Percentiles rank a stretch among this genome's conserved stretches.
These are phyloP conservation scores for Backusella australiensis DNA, from an alignment of 192 early-diverging fungal genomes.

Conservation along the genomic window DNA sequence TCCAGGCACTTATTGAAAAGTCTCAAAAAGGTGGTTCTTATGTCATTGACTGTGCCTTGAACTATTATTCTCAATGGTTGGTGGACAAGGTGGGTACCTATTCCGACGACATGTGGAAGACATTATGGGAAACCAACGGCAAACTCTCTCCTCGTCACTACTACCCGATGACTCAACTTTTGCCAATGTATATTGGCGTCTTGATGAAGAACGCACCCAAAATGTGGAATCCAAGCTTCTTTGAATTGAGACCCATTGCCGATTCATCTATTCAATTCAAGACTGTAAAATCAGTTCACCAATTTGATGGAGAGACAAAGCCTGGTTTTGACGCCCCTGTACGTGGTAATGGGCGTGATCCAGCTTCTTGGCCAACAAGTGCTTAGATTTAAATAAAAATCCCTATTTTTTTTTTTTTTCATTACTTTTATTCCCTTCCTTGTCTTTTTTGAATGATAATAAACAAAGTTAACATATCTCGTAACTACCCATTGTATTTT, in stretches of 20 bases:
- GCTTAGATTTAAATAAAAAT: not conserved
- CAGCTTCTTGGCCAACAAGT: not conserved
- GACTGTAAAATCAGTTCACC: not conserved
- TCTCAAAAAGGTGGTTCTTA: constrained; percentile 14
- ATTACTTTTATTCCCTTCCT: not conserved
- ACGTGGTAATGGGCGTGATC: not conserved
- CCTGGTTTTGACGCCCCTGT: not conserved
- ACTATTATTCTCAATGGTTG: constrained; percentile 13
- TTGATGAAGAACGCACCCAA: not conserved
- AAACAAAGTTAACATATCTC: not conserved
- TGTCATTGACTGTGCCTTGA: constrained; percentile 7
- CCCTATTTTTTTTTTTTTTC: not conserved
- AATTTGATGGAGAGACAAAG: not conserved
- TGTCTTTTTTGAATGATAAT: not conserved
- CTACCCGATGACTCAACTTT: not conserved
- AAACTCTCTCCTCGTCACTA: not conserved
- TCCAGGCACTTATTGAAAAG: constrained; percentile 3
- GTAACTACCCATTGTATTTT: not conserved
- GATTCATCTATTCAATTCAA: not conserved
- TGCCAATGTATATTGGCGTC: not conserved
- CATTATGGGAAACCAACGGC: not conserved
- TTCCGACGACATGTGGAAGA: not conserved
- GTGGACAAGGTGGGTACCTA: constrained; percentile 12
- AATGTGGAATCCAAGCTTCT: not conserved
- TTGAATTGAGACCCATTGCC: not conserved